phyloP scores from a whole-genome alignment of 1,284 basidiomycete genomes.

The Marasmius fiardii region DNA sequence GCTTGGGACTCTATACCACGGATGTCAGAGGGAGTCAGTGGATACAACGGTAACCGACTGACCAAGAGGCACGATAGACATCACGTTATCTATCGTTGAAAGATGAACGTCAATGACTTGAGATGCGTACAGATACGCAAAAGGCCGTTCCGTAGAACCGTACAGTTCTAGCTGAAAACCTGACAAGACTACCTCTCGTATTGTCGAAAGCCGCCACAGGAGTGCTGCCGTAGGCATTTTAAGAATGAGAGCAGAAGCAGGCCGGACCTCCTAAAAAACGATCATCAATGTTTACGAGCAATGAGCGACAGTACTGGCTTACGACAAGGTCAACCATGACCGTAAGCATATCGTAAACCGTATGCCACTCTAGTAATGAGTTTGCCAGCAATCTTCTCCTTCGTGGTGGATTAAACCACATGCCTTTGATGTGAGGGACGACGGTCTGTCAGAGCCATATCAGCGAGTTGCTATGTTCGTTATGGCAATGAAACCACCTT shows the following conservation, averaged over 20 bases:
- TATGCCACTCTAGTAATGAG: conserved; percentile 60
- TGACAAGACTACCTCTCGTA: conserved; percentile 68
- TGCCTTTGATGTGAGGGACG: conserved; percentile 50
- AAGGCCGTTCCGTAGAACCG: conserved; percentile 57
- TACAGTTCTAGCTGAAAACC: conserved; percentile 81
- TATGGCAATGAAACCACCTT: conserved; percentile 34
- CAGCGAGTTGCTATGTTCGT: not conserved
- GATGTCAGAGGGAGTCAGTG: conserved; percentile 1
- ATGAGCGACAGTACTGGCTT: conserved; percentile 24
- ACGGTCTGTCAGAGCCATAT: conserved; percentile 41
- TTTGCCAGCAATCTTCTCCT: conserved; percentile 64
- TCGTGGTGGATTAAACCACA: conserved; percentile 67
- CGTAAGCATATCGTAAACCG: conserved; percentile 45
- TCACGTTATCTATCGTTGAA: conserved; percentile 46
- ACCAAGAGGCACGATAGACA: conserved; percentile 37
- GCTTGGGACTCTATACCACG: conserved; percentile 36
- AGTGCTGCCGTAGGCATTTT: conserved; percentile 45
- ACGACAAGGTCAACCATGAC: conserved; percentile 33
- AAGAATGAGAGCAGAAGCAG: not conserved
- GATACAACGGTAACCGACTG: conserved; percentile 7
- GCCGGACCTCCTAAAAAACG: conserved; percentile 4
- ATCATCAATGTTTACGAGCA: not conserved
- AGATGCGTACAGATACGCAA: conserved; percentile 72
- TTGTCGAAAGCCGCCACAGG: conserved; percentile 54
- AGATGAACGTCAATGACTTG: conserved; percentile 57